Conservation (phyloP, 306 rosid genomes). For the Prunus padus region DNA sequence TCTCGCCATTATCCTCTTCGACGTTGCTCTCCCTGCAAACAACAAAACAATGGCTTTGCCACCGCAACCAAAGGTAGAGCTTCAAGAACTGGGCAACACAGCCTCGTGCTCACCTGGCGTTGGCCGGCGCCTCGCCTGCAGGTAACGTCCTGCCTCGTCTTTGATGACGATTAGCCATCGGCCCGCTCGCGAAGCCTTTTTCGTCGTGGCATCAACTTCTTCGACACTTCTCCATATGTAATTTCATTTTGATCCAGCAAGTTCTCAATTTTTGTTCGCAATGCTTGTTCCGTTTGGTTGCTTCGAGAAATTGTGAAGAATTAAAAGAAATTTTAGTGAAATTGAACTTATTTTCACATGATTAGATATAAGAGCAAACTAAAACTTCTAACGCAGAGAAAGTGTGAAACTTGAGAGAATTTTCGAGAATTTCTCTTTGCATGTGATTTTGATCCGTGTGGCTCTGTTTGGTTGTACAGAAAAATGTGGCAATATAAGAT, state of each 20-base stretch:
- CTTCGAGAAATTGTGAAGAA: neutral
- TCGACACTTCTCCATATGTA: slow-evolving; percentile 89
- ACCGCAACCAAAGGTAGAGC: slow-evolving; percentile 38
- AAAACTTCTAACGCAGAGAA: neutral
- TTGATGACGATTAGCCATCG: slow-evolving; percentile 69
- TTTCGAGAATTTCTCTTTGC: neutral
- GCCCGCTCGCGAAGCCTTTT: slow-evolving; percentile 75
- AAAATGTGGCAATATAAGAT: neutral
- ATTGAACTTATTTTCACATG: neutral
- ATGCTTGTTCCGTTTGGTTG: neutral
- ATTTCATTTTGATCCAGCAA: neutral
- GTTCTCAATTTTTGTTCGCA: neutral
- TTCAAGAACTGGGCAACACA: slow-evolving; percentile 71
- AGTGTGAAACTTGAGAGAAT: neutral
- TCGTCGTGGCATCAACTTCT: slow-evolving; percentile 79
- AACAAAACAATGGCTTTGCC: slow-evolving; percentile 34
- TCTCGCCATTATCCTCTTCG: no score
- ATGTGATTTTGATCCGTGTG: neutral
- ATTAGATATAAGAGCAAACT: neutral
- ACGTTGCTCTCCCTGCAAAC: no score
- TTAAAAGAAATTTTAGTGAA: neutral
- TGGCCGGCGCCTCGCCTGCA: slow-evolving; percentile 91
- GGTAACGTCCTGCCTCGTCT: slow-evolving; percentile 77
- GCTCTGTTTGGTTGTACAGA: slow-evolving; percentile 13
- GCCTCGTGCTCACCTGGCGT: slow-evolving; percentile 69